A percentile compares a stretch with the other conserved stretches of the same genome.
Evolutionary conservation across 2,329 filamentous ascomycete species (phyloP).

Genomic region (Pseudohalonectria lignicola): DNA sequence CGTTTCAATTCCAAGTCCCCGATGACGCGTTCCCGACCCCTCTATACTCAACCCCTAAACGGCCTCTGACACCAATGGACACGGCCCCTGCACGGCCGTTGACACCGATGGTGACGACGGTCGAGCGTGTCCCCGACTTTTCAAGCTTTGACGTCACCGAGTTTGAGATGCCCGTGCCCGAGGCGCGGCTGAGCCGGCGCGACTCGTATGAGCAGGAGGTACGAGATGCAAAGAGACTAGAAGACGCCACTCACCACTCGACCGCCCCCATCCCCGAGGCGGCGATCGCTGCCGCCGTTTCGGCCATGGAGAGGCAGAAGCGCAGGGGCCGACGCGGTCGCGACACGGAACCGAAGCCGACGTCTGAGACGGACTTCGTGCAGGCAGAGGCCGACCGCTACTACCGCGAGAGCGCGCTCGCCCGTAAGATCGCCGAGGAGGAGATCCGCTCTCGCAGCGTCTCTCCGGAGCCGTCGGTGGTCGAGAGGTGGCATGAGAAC

Average conservation of each 20-base stretch:
- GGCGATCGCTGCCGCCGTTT: conserved; percentile 32
- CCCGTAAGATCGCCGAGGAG: conserved; percentile 41
- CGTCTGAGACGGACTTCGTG: conserved; percentile 20
- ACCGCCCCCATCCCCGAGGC: conserved; percentile 34
- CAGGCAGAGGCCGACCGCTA: conserved; percentile 46
- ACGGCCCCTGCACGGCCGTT: conserved; percentile 35
- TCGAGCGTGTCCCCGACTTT: conserved; percentile 42
- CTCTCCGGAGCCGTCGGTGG: conserved; percentile 40
- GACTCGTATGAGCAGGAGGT: conserved; percentile 38
- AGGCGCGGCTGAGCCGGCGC: conserved; percentile 32
- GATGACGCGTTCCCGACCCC: conserved; percentile 40
- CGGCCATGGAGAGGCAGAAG: conserved; percentile 25
- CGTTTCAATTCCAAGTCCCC: conserved; percentile 47
- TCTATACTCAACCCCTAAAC: conserved; percentile 22
- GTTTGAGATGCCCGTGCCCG: conserved; percentile 5
- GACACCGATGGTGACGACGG: conserved; percentile 39
- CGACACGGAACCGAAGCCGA: conserved; percentile 19
- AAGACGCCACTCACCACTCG: conserved; percentile 28
- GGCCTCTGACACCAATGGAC: conserved; percentile 36
- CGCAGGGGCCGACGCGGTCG: conserved; percentile 15
- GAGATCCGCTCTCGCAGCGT: conserved; percentile 40
- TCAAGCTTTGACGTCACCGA: conserved; percentile 18
- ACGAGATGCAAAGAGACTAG: conserved; percentile 28
- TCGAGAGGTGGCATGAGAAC: conserved; percentile 38
- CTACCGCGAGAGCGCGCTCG: conserved; percentile 44